phyloP scores from a whole-genome alignment of 805 yeast genomes.

The Saccharomycopsis sp. region DNA sequence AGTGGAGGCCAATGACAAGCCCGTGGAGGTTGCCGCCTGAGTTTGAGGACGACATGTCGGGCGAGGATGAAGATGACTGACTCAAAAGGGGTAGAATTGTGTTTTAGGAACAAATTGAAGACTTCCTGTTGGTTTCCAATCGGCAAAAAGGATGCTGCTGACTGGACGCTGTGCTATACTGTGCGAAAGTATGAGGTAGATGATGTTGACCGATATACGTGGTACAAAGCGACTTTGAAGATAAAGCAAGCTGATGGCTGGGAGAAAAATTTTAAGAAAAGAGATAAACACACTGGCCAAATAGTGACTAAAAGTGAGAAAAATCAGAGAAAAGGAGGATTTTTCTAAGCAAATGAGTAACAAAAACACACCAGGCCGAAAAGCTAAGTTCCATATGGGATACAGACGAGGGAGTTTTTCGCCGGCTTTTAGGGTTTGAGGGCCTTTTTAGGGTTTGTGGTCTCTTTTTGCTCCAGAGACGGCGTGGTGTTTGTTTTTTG shows the following conservation, averaged over 20 bases:
- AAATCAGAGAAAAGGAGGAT: neutral
- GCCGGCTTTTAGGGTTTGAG: too few species aligned
- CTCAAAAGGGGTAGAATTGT: too few species aligned
- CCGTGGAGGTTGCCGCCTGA: constrained; percentile 23
- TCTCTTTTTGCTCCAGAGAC: neutral
- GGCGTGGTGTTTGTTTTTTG: too few species aligned
- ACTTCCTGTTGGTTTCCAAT: too few species aligned
- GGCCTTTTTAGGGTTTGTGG: too few species aligned
- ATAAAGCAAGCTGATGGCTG: neutral
- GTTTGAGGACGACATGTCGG: constrained; percentile 10
- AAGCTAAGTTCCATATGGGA: neutral
- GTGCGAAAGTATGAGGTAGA: too few species aligned
- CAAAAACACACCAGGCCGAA: neutral
- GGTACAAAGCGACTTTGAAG: too few species aligned
- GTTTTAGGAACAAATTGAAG: too few species aligned
- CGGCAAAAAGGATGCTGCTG: too few species aligned
- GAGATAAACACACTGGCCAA: neutral
- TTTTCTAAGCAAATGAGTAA: neutral
- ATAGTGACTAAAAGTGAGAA: neutral
- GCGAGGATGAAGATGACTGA: too few species aligned
- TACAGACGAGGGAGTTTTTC: neutral
- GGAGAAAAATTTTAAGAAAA: neutral
- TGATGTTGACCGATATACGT: too few species aligned
- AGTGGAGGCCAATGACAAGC: constrained; percentile 49
- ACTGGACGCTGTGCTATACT: too few species aligned